These are phyloP conservation scores for Sphaerulina vaccinii DNA, from an alignment of 2,329 filamentous ascomycete species.

Conservation along the genomic window DNA sequence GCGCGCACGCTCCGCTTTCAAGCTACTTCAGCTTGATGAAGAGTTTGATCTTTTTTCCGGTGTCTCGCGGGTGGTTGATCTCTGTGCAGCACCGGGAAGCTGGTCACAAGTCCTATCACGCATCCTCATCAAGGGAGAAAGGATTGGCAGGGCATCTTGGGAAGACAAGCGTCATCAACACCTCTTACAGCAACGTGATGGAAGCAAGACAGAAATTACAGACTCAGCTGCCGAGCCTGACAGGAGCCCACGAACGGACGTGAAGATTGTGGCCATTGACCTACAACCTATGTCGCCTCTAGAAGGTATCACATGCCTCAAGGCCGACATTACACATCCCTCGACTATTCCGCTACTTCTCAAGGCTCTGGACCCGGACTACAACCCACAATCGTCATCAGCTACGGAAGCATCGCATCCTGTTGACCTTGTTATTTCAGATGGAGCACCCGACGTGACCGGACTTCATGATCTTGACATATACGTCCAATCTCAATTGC, in stretches of 20 bases:
- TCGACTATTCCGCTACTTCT: conserved; percentile 89
- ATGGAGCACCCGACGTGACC: conserved; percentile 94
- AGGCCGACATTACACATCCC: conserved; percentile 95
- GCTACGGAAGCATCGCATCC: conserved; percentile 61
- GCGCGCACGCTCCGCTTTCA: conserved; percentile 94
- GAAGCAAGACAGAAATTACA: neutral
- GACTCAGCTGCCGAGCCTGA: neutral
- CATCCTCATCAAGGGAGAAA: conserved; percentile 89
- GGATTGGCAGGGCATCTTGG: conserved; percentile 82
- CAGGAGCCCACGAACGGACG: conserved; percentile 46
- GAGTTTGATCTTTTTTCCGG: conserved; percentile 92
- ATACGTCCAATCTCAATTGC: conserved; percentile 92
- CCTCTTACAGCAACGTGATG: conserved; percentile 23
- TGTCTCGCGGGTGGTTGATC: conserved; percentile 89
- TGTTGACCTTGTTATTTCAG: conserved; percentile 90
- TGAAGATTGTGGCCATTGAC: conserved; percentile 95
- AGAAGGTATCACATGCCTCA: conserved; percentile 85
- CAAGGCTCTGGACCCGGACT: conserved; percentile 73
- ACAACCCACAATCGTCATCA: conserved; percentile 34
- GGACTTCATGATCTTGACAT: conserved; percentile 97
- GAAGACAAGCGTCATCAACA: conserved; percentile 71
- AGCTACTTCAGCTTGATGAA: conserved; percentile 91
- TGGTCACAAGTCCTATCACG: conserved; percentile 97
- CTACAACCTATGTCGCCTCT: conserved; percentile 93
- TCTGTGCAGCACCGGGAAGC: conserved; percentile 92